Evolutionary conservation across 805 yeast species (phyloP).

Genomic region (Cyberlindnera nakhonratchasimensis): DNA sequence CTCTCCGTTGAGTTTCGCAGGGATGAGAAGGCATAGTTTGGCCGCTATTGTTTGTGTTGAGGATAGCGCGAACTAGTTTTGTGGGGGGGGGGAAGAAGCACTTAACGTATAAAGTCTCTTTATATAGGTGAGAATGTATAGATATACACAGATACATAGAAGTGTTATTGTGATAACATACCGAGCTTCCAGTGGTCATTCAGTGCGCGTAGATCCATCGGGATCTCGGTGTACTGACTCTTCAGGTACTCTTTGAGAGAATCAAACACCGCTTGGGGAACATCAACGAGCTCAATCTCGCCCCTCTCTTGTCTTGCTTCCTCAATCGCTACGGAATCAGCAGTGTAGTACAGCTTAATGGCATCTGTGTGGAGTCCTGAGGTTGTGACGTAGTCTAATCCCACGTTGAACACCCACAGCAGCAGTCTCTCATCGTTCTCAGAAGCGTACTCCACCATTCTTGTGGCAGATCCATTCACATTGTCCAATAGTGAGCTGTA

Average conservation of each 20-base stretch:
- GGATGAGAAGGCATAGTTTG: too few relatives aligned
- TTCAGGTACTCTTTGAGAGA: conserved; percentile 31
- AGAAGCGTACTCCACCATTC: conserved; percentile 32
- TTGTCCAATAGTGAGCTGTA: conserved; percentile 40
- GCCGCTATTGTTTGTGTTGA: neutral
- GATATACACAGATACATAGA: too few relatives aligned
- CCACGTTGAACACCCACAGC: conserved; percentile 52
- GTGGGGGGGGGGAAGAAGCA: neutral
- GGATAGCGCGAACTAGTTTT: neutral
- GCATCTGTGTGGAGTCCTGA: conserved; percentile 25
- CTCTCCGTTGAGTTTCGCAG: too few relatives aligned
- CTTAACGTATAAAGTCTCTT: neutral
- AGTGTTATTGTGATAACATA: conserved; percentile 1
- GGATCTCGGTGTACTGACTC: conserved; percentile 33
- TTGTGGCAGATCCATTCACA: conserved; percentile 40
- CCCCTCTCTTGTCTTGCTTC: conserved; percentile 31
- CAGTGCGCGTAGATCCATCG: conserved; percentile 25
- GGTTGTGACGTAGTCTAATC: conserved; percentile 28
- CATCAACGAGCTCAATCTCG: conserved; percentile 38
- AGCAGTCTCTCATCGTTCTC: conserved; percentile 20
- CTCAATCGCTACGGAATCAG: conserved; percentile 28
- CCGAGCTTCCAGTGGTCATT: conserved; percentile 24
- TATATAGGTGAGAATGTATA: too few relatives aligned
- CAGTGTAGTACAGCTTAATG: conserved; percentile 45
- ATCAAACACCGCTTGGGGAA: conserved; percentile 32